A percentile compares a stretch with the other conserved stretches of the same genome.
Conservation (phyloP, 177 flowering plant genomes). For the Vitis hybrid region DNA sequence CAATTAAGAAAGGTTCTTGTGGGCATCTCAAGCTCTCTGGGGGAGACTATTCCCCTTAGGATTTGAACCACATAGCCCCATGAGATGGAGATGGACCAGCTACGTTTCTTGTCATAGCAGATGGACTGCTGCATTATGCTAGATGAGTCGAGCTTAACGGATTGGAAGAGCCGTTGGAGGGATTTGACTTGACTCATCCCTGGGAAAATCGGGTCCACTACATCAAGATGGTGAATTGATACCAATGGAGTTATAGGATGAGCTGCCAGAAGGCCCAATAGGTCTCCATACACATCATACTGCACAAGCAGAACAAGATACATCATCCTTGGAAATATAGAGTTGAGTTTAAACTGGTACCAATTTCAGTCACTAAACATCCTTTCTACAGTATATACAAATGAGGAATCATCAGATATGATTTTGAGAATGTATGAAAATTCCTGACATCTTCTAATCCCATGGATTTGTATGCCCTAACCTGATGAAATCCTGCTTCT, state of each 20-base stretch:
- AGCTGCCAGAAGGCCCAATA: constrained; percentile 62
- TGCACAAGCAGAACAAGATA: constrained; percentile 23
- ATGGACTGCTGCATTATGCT: constrained; percentile 80
- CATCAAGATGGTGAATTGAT: constrained; percentile 76
- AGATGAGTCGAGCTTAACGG: constrained; percentile 54
- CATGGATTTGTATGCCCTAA: constrained; percentile 12
- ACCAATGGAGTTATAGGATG: constrained; percentile 71
- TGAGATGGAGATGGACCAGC: constrained; percentile 67
- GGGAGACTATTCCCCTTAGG: constrained; percentile 55
- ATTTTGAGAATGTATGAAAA: not conserved
- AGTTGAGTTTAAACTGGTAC: not conserved
- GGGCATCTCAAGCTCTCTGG: constrained; percentile 79
- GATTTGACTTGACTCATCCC: constrained; percentile 30
- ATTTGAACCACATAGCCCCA: constrained; percentile 86
- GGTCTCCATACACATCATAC: constrained; percentile 76
- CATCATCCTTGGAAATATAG: not conserved
- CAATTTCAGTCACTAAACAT: no score
- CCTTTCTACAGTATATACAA: not conserved
- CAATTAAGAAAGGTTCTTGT: constrained; percentile 77
- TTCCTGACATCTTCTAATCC: not conserved
- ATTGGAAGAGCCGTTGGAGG: constrained; percentile 43
- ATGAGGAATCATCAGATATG: not conserved
- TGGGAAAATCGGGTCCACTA: constrained; percentile 75
- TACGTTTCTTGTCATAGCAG: constrained; percentile 52
- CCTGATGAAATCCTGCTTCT: constrained; percentile 82